phyloP scores from a whole-genome alignment of 2,329 filamentous ascomycete species.

The Ophiostoma ips region DNA sequence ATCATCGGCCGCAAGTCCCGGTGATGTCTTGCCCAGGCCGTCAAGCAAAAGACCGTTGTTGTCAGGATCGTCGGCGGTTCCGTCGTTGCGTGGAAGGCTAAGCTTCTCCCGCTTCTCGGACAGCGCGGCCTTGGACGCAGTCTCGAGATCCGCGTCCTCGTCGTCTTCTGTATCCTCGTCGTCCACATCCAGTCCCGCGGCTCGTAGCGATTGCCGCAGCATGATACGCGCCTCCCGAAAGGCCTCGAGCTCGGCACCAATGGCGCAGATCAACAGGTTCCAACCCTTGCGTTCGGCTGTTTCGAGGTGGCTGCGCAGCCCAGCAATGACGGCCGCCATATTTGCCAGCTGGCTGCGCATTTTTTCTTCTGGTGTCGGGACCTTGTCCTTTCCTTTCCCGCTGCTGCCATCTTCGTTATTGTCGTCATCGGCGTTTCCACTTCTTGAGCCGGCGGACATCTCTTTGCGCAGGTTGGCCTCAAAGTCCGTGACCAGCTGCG shows the following conservation, averaged over 20 bases:
- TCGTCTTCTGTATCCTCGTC: conserved; percentile 5
- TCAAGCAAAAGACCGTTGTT: neutral
- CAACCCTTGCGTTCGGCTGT: conserved; percentile 49
- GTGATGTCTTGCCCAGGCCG: neutral
- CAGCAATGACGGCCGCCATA: conserved; percentile 41
- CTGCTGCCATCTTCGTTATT: neutral
- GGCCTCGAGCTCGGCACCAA: conserved; percentile 45
- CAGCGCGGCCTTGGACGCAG: neutral
- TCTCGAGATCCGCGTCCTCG: neutral
- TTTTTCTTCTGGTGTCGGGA: conserved; percentile 9
- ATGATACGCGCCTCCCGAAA: conserved; percentile 21
- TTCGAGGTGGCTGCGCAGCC: conserved; percentile 39
- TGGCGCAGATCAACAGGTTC: conserved; percentile 62
- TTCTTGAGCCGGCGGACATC: conserved; percentile 26
- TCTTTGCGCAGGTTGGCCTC: conserved; percentile 47
- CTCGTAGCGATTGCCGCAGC: conserved; percentile 19
- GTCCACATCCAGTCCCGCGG: conserved; percentile 18
- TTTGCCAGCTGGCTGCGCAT: conserved; percentile 31
- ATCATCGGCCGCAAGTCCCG: neutral
- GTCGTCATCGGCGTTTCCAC: neutral
- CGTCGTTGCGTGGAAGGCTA: neutral
- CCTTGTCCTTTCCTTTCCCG: conserved; percentile 18
- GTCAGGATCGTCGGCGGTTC: neutral
- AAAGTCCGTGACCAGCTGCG: conserved; percentile 46
- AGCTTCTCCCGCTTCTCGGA: neutral